These are phyloP conservation scores for Phlegmacium glaucopus DNA, from an alignment of 768 basidiomycete species.

Conservation along the genomic window DNA sequence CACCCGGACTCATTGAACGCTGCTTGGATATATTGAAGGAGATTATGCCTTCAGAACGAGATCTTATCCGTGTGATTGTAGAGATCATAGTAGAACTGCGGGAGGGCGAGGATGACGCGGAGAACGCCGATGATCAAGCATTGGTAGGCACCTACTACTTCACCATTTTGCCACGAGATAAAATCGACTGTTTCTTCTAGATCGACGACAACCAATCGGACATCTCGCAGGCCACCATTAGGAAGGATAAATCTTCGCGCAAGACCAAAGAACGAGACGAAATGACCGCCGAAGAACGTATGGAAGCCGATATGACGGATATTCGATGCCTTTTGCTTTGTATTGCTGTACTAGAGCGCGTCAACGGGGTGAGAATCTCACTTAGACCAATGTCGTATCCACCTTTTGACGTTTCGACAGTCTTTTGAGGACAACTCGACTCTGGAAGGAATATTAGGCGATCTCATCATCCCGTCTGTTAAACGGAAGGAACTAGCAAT, in stretches of 20 bases:
- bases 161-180: neutral
- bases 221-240: constrained; percentile 22
- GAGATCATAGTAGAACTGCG: constrained; percentile 36
- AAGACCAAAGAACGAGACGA: constrained; percentile 49
- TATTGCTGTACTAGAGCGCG: constrained; percentile 86
- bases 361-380: constrained; percentile 70
- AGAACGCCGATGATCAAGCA: constrained; percentile 17
- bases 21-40: constrained; percentile 85
- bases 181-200: constrained; percentile 6
- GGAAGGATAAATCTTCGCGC: constrained; percentile 27
- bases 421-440: constrained; percentile 79
- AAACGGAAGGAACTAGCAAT: constrained; percentile 81
- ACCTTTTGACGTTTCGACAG: constrained; percentile 37
- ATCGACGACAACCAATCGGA: constrained; percentile 24
- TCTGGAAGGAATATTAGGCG: constrained; percentile 73
- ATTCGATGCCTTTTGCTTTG: constrained; percentile 80
- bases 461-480: constrained; percentile 89
- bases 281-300: constrained; percentile 63
- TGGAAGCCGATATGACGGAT: constrained; percentile 67
- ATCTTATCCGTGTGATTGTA: constrained; percentile 35
- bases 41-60: constrained; percentile 76
- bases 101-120: constrained; percentile 30
- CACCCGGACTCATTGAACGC: constrained; percentile 70
- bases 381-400: neutral
- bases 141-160: constrained; percentile 11